Evolutionary conservation across 2,329 filamentous ascomycete species (phyloP), one percentile per base, ranked within the genome.

Genomic region (Sporothrix luriei): DNA sequence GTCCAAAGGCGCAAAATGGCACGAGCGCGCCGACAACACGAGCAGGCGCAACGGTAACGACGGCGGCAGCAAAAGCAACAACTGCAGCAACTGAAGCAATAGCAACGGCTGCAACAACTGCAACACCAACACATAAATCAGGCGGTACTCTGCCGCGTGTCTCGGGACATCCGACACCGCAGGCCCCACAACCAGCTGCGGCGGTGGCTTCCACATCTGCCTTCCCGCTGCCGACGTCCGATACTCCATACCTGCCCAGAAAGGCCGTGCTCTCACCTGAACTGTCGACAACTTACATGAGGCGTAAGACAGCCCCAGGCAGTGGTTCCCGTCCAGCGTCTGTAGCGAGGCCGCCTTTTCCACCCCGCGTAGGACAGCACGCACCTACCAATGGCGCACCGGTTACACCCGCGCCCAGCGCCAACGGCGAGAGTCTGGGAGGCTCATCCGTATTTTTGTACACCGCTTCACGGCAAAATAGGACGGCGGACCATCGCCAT

Each of bases 261-360:
- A 65, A 33, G 4, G 26, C 38, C 1, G 67, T 40, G 1, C 21
- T 54, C 10, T 46, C 54, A 16, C 21, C 33, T 6, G 59, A 61
- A 54, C 38, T n/a, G 5, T 21, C 68, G 16, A 33, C 51, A 4
- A 21, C 52, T 1, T 69, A 66, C 38, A 16, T 69, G 52, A 62
- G 68, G 46, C 61, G 69, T 24, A 71, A 69, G 29, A 69, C 68
- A 11, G 61, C 68, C 9, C 16, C 33, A 61, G 19, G 66, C 29
- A 11, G 62, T 65, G 29, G 52, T 19, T n/a, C 26, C 16, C 62
- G 54, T 29, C 49, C 62, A 19, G 19, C 19, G 4, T 26, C 46
- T 10, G 19, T 21, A 13, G 21, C 46, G 16, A 51, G 10, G 10
- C 3, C 46, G 6, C 38, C 46, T 38, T 21, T n/a, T 19, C 2